Evolutionary conservation across 169 alveolate genomes (phyloP).

Genomic region (Theileria sp.): DNA sequence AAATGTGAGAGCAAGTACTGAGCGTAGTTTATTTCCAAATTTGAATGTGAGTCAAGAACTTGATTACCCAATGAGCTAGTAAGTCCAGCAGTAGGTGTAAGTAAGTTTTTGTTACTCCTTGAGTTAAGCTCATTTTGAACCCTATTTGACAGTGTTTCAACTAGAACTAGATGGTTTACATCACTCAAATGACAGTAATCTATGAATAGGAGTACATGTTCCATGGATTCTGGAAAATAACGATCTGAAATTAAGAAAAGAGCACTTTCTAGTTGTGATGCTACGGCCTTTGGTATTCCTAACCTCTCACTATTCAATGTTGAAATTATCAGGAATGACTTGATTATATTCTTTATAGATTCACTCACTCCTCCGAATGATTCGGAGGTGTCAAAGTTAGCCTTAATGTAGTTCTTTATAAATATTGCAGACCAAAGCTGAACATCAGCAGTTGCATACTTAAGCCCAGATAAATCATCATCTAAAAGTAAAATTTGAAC

Average conservation of each 20-base stretch:
- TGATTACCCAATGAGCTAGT: slow-evolving; percentile 36
- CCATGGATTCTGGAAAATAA: slow-evolving; percentile 60
- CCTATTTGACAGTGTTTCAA: slow-evolving; percentile 32
- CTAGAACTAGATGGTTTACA: slow-evolving; percentile 16
- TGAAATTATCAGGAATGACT: slow-evolving; percentile 41
- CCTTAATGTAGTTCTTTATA: slow-evolving; percentile 50
- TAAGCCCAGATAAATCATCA: slow-evolving; percentile 50
- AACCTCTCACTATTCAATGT: slow-evolving; percentile 40
- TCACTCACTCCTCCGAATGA: slow-evolving; percentile 61
- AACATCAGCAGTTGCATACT: slow-evolving; percentile 41
- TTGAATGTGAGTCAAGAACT: slow-evolving; percentile 38
- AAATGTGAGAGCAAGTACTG: slow-evolving; percentile 24
- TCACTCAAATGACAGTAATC: slow-evolving; percentile 64
- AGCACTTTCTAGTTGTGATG: slow-evolving; percentile 53
- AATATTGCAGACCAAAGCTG: slow-evolving; percentile 65
- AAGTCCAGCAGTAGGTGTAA: not conserved
- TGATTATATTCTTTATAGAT: slow-evolving; percentile 19
- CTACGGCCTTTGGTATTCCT: slow-evolving; percentile 27
- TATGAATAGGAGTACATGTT: slow-evolving; percentile 33
- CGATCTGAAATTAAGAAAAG: slow-evolving; percentile 39
- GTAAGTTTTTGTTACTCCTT: slow-evolving; percentile 24
- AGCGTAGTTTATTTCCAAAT: slow-evolving; percentile 41
- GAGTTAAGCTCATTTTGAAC: slow-evolving; percentile 28
- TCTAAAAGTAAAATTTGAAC: slow-evolving; percentile 24
- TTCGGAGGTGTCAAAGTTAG: slow-evolving; percentile 48